Evolutionary conservation across 495 filamentous ascomycete genomes (phyloP).

Genomic region (Neurospora cerealis): DNA sequence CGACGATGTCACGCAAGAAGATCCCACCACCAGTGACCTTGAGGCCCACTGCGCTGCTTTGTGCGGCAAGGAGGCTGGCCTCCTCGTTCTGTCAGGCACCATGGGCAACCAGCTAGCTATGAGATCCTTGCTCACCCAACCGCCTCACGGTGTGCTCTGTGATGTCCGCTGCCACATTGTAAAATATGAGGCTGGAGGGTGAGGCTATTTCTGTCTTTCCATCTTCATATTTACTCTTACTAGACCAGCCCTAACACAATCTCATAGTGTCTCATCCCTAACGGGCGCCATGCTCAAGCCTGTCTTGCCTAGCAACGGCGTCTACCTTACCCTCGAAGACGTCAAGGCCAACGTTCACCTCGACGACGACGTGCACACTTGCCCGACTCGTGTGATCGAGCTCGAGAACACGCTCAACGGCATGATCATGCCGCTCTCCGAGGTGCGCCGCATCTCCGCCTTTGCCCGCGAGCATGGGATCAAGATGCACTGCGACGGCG

Average conservation of each 20-base stretch:
- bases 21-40: conserved; percentile 65
- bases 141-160: conserved; percentile 61
- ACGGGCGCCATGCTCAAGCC: conserved; percentile 49
- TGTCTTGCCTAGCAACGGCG: conserved; percentile 53
- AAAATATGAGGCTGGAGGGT: conserved; percentile 64
- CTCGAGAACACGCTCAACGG: conserved; percentile 82
- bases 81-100: conserved; percentile 80
- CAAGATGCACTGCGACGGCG: conserved; percentile 75
- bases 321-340: conserved; percentile 69
- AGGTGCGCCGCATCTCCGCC: conserved; percentile 53
- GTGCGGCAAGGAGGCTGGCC: conserved; percentile 58
- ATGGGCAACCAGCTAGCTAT: conserved; percentile 81
- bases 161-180: conserved; percentile 60
- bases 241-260: background rate
- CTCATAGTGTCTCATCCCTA: conserved; percentile 40
- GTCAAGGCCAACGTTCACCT: conserved; percentile 45
- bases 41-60: conserved; percentile 59
- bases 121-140: conserved; percentile 55
- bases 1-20: conserved; percentile 81
- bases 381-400: conserved; percentile 70
- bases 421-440: conserved; percentile 62
- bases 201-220: background rate
- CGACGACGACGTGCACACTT: conserved; percentile 41
- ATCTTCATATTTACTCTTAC: background rate
- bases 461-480: conserved; percentile 62